Percentiles rank a stretch among this genome's conserved stretches.
Evolutionary conservation across 1,284 basidiomycete species (phyloP).

Genomic region (Vanrija humicola): DNA sequence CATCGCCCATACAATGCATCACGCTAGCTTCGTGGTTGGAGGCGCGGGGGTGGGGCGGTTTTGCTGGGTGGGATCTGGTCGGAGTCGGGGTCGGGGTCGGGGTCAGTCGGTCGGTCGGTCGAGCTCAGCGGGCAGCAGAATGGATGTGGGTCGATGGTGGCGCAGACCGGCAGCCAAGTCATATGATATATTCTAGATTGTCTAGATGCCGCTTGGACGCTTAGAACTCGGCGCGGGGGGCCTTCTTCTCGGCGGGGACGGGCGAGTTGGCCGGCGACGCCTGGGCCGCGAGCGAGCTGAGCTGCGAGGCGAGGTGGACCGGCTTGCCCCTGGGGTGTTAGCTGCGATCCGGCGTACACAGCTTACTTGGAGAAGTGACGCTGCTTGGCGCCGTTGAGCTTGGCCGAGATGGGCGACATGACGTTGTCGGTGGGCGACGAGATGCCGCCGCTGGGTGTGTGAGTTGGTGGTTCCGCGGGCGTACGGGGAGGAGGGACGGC

Average conservation of each 20-base stretch:
- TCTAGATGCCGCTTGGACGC: no score
- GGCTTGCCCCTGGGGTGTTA: constrained; percentile 30
- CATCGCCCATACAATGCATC: no score
- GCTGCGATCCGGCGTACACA: background rate
- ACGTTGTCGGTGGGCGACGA: constrained; percentile 88
- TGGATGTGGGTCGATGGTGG: no score
- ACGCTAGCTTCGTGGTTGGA: no score
- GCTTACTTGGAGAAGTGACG: constrained; percentile 83
- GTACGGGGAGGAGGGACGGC: background rate
- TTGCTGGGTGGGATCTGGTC: no score
- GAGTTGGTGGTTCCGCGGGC: background rate
- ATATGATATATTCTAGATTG: no score
- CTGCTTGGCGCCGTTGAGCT: constrained; percentile 80
- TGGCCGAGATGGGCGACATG: constrained; percentile 83
- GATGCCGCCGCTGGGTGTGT: constrained; percentile 50
- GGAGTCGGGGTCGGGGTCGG: no score
- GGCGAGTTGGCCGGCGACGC: constrained; percentile 2
- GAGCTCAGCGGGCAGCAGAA: no score
- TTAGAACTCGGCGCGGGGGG: background rate
- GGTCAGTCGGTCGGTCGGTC: no score
- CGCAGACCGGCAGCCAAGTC: no score
- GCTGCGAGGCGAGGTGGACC: constrained; percentile 34
- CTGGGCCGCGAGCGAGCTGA: constrained; percentile 36
- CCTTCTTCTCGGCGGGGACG: constrained; percentile 12
- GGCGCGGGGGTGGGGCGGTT: no score